Conservation (phyloP, 352 stramenopile species). For the Globisporangium perplexum region DNA sequence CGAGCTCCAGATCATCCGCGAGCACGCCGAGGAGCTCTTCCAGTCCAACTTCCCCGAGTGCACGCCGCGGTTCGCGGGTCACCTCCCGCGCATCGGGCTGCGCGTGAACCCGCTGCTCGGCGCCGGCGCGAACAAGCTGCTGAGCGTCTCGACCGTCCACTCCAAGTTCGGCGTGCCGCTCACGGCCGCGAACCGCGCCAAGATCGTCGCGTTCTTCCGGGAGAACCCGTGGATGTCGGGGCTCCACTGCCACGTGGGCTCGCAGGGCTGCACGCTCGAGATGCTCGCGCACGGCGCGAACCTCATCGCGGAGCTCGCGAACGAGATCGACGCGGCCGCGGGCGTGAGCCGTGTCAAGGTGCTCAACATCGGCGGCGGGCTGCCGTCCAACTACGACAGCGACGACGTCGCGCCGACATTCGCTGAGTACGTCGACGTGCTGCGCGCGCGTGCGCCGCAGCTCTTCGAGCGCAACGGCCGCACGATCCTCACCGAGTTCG, state of each 20-base stretch:
- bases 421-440: conserved; percentile 69
- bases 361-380: conserved; percentile 89
- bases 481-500: conserved; percentile 91
- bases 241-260: conserved; percentile 87
- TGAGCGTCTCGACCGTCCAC: conserved; percentile 85
- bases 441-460: conserved; percentile 60
- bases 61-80: conserved; percentile 45
- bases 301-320: conserved; percentile 73
- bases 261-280: conserved; percentile 75
- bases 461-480: conserved; percentile 77
- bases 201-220: conserved; percentile 70
- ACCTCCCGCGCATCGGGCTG: conserved; percentile 81
- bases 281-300: conserved; percentile 79
- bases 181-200: conserved; percentile 39
- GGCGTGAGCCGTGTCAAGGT: conserved; percentile 70
- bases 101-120: conserved; percentile 91
- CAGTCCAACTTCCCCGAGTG: conserved; percentile 70
- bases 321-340: conserved; percentile 68
- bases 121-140: conserved; percentile 73
- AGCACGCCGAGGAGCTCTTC: conserved; percentile 86
- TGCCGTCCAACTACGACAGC: conserved; percentile 87
- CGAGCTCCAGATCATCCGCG: conserved; percentile 80
- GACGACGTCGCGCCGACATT: conserved; percentile 71
- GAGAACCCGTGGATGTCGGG: conserved; percentile 85
- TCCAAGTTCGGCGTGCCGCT: conserved; percentile 92